phyloP scores from a whole-genome alignment of 495 filamentous ascomycete genomes.

The Pseudotulostoma volvatum region DNA sequence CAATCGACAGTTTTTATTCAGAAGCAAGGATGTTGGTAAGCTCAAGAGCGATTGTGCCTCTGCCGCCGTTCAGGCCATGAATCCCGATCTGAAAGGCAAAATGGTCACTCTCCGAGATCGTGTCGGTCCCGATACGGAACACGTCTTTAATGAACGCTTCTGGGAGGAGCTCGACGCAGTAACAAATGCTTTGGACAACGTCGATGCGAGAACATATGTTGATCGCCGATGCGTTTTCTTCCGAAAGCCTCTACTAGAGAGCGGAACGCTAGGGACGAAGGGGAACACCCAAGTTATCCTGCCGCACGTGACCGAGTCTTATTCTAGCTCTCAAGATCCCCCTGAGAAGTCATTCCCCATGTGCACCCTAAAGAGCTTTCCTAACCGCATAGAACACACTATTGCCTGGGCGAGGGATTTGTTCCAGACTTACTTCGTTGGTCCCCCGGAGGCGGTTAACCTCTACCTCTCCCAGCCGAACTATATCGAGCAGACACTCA shows the following conservation, averaged over 20 bases:
- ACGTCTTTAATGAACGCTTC: constrained; percentile 89
- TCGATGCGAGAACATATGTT: constrained; percentile 93
- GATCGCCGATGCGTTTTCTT: constrained; percentile 98
- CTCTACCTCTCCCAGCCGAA: constrained; percentile 83
- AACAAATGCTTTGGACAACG: constrained; percentile 95
- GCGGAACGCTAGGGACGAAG: constrained; percentile 94
- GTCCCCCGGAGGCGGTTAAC: constrained; percentile 87
- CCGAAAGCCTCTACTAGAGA: constrained; percentile 90
- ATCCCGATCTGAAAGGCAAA: constrained; percentile 74
- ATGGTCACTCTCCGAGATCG: constrained; percentile 76
- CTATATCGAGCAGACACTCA: constrained; percentile 76
- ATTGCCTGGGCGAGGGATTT: constrained; percentile 96
- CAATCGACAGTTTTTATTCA: constrained; percentile 95
- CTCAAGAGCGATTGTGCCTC: constrained; percentile 96
- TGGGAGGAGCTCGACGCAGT: constrained; percentile 84
- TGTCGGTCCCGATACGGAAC: constrained; percentile 82
- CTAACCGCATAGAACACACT: constrained; percentile 96
- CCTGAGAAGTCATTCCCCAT: constrained; percentile 98
- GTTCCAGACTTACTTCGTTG: constrained; percentile 87
- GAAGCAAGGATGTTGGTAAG: constrained; percentile 83
- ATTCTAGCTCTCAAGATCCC: constrained; percentile 95
- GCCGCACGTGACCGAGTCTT: constrained; percentile 83
- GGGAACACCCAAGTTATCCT: constrained; percentile 95
- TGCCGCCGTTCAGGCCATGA: constrained; percentile 79
- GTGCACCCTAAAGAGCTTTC: constrained; percentile 96